Evolutionary conservation across 176 grass and related monocot genomes (phyloP), one percentile per base, ranked within the genome.

Genomic region (Oryza australiensis): DNA sequence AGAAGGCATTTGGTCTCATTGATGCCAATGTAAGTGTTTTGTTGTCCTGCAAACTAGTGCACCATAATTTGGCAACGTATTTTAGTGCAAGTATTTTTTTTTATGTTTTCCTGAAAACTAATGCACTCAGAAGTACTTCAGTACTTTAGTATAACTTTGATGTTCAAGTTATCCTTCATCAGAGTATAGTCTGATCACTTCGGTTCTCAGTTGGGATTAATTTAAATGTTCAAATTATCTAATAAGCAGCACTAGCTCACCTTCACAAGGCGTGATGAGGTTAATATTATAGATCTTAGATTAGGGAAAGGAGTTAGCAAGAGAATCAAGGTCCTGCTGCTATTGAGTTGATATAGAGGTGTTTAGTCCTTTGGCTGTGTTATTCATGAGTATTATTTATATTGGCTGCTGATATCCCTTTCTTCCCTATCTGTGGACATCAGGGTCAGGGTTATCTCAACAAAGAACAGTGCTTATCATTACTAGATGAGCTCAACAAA

Each of bases 1-100:
- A 82, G 80, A 98, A 98, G 84, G 92, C 95, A 86, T 98, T 98
- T 84, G 88, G 73, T 88, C 88, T 98, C 27, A 91, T 98, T 11
- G 93, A 98, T 84, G 86, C 43, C 77, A 30, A 82, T 27, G 95
- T 98, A 71, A 94, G 92, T 90, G 30, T 62, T 79, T 66, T 89
- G 35, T 85, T 83, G 82, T 74, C 64, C 42, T 84, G 45, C 4
- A 51, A 10, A 83, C 43, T 7, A n/a, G 45, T 55, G n/a, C 35
- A 40, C 42, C 65, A 71, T 62, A 60, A 7, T 60, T 60, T 24
- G n/a, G 2, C 55, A 81, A 38, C 7, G n/a, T 60, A 70, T 71
- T 71, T 71, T 78, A 30, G 79, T 27, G 95, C 94, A 71, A 92
- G 90, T 91, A 29, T 62, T 78, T 70, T 68, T 12, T 51, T 60